Conservation (phyloP, 2,329 filamentous ascomycete genomes). For the Aspergillus amoenus region DNA sequence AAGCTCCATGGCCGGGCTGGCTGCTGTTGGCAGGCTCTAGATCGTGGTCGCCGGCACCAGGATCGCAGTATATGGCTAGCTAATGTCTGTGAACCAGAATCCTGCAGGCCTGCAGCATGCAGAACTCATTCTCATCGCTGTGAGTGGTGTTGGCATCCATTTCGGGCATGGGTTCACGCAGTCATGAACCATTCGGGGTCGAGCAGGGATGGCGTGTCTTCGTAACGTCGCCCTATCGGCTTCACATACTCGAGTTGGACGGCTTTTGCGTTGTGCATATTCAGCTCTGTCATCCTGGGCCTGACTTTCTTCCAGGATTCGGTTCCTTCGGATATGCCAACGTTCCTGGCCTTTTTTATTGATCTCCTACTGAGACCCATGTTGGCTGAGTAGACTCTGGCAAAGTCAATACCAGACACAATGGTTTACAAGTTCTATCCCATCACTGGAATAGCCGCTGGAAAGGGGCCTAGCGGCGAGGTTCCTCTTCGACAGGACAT, state of each 20-base stretch:
- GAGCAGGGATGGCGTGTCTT: background rate
- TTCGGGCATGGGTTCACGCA: background rate
- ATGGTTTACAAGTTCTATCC: constrained; percentile 2
- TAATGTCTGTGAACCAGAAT: background rate
- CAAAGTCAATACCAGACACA: background rate
- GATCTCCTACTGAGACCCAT: too few relatives aligned
- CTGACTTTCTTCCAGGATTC: background rate
- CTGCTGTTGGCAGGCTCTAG: too few relatives aligned
- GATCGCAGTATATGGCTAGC: background rate
- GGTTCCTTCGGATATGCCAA: too few relatives aligned
- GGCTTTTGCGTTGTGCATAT: background rate
- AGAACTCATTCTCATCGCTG: background rate
- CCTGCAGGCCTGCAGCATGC: background rate
- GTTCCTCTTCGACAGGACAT: background rate
- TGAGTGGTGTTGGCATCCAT: background rate
- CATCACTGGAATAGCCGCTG: background rate
- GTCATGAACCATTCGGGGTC: background rate
- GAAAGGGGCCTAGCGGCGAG: background rate
- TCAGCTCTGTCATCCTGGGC: background rate
- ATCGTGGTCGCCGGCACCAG: too few relatives aligned
- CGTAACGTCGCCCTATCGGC: background rate
- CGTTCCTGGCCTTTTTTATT: too few relatives aligned
- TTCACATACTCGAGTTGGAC: background rate
- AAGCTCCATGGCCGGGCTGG: background rate
- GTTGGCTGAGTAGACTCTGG: too few relatives aligned